Conservation (phyloP, 208 protist species). For the Trypanosoma rangeli region DNA sequence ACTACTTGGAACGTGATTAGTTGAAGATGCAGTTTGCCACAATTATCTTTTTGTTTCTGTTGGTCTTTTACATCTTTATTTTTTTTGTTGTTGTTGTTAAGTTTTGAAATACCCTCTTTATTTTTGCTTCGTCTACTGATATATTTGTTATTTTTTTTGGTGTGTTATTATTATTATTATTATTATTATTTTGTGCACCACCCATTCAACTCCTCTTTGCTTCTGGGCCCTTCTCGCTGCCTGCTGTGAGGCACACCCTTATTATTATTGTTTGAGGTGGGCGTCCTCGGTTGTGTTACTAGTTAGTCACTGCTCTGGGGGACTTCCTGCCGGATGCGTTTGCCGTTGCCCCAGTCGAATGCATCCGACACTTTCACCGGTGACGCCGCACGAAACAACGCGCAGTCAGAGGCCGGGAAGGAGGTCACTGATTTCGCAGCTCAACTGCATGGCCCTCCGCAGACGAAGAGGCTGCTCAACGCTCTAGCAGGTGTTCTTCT, state of each 20-base stretch:
- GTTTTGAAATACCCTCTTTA: not conserved
- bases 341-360: not conserved
- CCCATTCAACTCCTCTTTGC: not conserved
- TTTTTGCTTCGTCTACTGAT: not conserved
- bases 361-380: not conserved
- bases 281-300: not conserved
- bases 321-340: conserved; percentile 22
- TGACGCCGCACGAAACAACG: not conserved
- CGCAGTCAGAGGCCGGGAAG: not conserved
- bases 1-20: no score
- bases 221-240: not conserved
- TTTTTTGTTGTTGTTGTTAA: not conserved
- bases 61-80: not conserved
- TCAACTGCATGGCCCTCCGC: conserved; percentile 11
- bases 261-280: not conserved
- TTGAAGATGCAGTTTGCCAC: no score
- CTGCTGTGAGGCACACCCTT: not conserved
- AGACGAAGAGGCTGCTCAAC: conserved; percentile 6
- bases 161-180: conserved; percentile 5
- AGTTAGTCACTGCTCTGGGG: not conserved
- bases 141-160: not conserved
- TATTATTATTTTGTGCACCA: not conserved
- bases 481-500: conserved; percentile 9
- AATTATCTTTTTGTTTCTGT: not conserved
- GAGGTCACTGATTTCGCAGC: not conserved